Evolutionary conservation across 2,329 filamentous ascomycete species (phyloP).

Genomic region (Madurella mycetomatis): DNA sequence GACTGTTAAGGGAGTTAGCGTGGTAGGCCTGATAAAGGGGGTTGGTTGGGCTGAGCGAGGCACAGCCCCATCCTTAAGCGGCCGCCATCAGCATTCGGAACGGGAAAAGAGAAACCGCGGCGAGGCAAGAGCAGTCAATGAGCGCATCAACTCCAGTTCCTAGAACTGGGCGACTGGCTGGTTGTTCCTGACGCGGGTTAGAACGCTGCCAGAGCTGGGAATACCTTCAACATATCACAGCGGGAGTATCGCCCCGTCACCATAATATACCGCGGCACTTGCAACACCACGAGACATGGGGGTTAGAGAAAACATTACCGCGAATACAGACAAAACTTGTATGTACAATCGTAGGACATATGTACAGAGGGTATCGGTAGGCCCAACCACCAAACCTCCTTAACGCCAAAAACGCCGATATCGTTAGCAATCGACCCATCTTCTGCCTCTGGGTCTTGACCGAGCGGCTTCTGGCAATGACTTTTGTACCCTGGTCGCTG

Average conservation of each 20-base stretch:
- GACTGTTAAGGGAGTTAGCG: no score
- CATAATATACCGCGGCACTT: background rate
- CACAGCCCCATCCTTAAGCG: no score
- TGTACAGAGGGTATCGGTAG: slow-evolving; percentile 25
- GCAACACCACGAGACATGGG: slow-evolving; percentile 1
- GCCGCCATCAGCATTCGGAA: no score
- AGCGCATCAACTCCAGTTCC: no score
- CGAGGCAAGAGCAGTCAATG: no score
- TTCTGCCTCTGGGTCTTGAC: slow-evolving; percentile 39
- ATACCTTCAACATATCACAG: slow-evolving; percentile 5
- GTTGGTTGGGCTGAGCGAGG: no score
- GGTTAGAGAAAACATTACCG: slow-evolving; percentile 10
- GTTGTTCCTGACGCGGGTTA: background rate
- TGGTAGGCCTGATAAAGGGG: no score
- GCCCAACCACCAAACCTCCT: slow-evolving; percentile 22
- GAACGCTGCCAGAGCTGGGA: background rate
- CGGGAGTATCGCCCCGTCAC: background rate
- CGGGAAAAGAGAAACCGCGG: no score
- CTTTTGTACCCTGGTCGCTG: slow-evolving; percentile 47
- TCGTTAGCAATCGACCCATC: slow-evolving; percentile 36
- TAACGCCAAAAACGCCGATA: slow-evolving; percentile 22
- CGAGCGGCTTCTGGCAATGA: slow-evolving; percentile 37
- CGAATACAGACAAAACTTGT: slow-evolving; percentile 16
- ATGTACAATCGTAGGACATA: slow-evolving; percentile 22
- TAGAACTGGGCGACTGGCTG: no score